These are phyloP conservation scores for Cutaneotrichosporon daszewskae DNA, from an alignment of 1,284 basidiomycete species.

Conservation along the genomic window DNA sequence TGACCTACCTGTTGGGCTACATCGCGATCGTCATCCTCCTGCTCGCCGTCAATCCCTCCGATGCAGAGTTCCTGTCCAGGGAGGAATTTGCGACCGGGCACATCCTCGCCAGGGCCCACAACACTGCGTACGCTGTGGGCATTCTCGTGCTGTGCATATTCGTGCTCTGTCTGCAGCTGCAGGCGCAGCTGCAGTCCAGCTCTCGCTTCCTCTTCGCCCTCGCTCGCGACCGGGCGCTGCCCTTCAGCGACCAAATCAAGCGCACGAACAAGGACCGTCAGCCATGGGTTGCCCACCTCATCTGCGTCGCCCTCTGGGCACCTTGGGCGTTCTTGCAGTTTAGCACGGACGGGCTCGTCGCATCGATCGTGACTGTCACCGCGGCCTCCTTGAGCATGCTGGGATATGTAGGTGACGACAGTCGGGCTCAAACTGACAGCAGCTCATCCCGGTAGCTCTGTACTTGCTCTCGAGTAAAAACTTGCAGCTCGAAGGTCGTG, in stretches of 20 bases:
- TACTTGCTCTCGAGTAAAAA: conserved; percentile 40
- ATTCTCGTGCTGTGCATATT: conserved; percentile 26
- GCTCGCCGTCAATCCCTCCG: conserved; percentile 33
- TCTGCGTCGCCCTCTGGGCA: conserved; percentile 26
- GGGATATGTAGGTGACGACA: conserved; percentile 32
- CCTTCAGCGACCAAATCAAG: conserved; percentile 37
- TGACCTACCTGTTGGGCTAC: conserved; percentile 40
- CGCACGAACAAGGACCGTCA: conserved; percentile 33
- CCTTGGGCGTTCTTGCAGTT: conserved; percentile 35
- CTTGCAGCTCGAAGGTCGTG: conserved; percentile 40
- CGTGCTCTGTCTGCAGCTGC: conserved; percentile 36
- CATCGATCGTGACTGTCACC: conserved; percentile 36
- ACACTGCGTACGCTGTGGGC: conserved; percentile 28
- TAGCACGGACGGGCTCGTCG: conserved; percentile 21
- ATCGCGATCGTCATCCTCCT: conserved; percentile 42
- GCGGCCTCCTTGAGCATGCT: conserved; percentile 36
- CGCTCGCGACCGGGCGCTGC: conserved; percentile 45
- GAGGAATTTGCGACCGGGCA: conserved; percentile 41
- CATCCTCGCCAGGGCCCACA: conserved; percentile 37
- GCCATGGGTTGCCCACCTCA: conserved; percentile 40
- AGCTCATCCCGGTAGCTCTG: conserved; percentile 32
- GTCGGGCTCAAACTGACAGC: not conserved
- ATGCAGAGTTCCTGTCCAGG: conserved; percentile 21
- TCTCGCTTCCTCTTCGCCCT: conserved; percentile 46
- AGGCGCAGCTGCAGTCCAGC: conserved; percentile 44